Conservation (phyloP, 257 asterid genomes). For the Salvia hispanica region DNA sequence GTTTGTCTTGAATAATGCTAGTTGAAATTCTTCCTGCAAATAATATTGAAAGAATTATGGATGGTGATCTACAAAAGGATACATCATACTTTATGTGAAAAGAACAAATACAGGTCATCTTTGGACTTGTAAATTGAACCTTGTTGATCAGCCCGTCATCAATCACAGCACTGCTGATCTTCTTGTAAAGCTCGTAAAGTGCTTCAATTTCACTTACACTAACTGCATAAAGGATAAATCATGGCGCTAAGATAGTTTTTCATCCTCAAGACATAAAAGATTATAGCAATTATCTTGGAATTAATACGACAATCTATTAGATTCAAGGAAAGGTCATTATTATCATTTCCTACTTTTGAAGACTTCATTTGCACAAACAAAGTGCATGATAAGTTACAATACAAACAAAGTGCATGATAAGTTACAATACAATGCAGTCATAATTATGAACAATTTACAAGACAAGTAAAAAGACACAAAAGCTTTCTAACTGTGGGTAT, state of each 20-base stretch:
- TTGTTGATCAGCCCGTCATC: constrained; percentile 87
- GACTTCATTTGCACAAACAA: constrained; percentile 12
- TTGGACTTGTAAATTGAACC: constrained; percentile 45
- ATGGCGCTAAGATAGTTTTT: constrained; percentile 27
- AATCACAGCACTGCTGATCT: constrained; percentile 81
- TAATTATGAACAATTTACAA: not conserved
- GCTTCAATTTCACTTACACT: constrained; percentile 90
- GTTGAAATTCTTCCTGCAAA: constrained; percentile 87
- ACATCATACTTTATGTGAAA: not conserved
- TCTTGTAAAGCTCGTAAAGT: constrained; percentile 70
- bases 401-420: not conserved
- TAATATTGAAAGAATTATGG: no score
- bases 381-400: no score
- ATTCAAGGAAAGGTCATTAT: not conserved
- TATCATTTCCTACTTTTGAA: constrained; percentile 6
- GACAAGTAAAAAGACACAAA: not conserved
- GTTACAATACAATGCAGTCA: not conserved
- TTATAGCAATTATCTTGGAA: not conserved
- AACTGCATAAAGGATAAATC: constrained; percentile 48
- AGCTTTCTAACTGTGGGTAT: not conserved
- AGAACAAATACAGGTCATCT: constrained; percentile 6
- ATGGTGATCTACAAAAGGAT: not conserved
- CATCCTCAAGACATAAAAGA: constrained; percentile 9
- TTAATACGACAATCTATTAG: constrained; percentile 17
- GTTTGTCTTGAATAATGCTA: constrained; percentile 70